A percentile compares a stretch with the other conserved stretches of the same genome.
Conservation (phyloP, 257 asterid genomes). For the Pogostemon cablin region DNA sequence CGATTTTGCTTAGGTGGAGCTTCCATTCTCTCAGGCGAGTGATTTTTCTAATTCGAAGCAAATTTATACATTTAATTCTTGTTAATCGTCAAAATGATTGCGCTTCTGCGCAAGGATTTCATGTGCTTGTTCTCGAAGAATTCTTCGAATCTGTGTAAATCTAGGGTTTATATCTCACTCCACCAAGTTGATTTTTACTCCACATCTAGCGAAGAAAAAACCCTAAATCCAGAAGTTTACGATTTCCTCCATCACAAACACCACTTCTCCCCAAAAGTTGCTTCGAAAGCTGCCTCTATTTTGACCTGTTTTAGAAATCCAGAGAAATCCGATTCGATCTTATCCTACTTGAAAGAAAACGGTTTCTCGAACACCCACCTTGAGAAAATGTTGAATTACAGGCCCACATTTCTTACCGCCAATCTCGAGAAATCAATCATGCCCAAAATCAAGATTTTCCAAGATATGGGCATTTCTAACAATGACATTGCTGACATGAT, state of each 20-base stretch:
- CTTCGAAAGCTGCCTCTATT: constrained; percentile 31
- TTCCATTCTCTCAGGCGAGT: constrained; percentile 21
- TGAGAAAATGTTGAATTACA: constrained; percentile 32
- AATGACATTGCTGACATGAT: constrained; percentile 35
- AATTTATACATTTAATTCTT: not conserved
- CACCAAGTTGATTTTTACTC: constrained; percentile 13
- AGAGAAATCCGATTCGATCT: constrained; percentile 20
- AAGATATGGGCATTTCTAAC: constrained; percentile 26
- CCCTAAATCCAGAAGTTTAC: constrained; percentile 11
- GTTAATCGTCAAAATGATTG: not conserved
- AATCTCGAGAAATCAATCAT: constrained; percentile 34
- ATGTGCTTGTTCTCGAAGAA: not conserved
- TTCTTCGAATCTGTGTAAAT: constrained; percentile 8
- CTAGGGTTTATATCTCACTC: constrained; percentile 20
- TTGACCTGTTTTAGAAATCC: constrained; percentile 11
- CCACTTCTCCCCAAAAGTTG: constrained; percentile 36
- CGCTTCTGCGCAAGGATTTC: constrained; percentile 2
- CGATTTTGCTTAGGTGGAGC: not conserved
- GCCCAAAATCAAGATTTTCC: constrained; percentile 46
- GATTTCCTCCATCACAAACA: constrained; percentile 31
- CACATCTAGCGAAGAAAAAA: constrained; percentile 12
- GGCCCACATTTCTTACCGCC: constrained; percentile 27
- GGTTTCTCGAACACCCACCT: constrained; percentile 43
- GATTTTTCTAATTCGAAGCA: not conserved
- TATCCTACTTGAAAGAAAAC: constrained; percentile 36